Percentiles rank a stretch among this genome's conserved stretches.
Conservation (phyloP, 768 basidiomycete species). For the Hygrophorus pudorinus region DNA sequence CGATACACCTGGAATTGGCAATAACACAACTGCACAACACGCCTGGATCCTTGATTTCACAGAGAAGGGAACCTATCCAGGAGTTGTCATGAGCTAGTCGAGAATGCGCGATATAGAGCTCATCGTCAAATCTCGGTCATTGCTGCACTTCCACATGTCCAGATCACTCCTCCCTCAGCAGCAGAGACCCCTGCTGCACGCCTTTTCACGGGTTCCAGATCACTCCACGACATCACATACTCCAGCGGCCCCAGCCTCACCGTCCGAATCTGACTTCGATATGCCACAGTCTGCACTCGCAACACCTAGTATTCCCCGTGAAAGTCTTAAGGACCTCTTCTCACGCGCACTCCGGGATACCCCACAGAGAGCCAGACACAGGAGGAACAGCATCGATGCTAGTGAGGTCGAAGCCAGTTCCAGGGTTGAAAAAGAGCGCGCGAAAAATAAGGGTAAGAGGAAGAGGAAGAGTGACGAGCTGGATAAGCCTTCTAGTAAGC, state of each 20-base stretch:
- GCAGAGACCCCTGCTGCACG: conserved; percentile 48
- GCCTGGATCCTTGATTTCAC: conserved; percentile 73
- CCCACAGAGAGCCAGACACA: conserved; percentile 41
- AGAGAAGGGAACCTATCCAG: conserved; percentile 35
- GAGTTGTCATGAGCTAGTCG: conserved; percentile 64
- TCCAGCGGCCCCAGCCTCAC: conserved; percentile 21
- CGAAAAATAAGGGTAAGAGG: conserved; percentile 38
- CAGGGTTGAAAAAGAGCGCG: conserved; percentile 28
- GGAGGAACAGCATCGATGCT: conserved; percentile 49
- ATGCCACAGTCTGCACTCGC: conserved; percentile 27
- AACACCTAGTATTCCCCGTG: conserved; percentile 40
- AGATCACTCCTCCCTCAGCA: conserved; percentile 11
- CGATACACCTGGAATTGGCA: conserved; percentile 18
- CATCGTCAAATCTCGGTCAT: conserved; percentile 29
- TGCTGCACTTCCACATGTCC: conserved; percentile 10
- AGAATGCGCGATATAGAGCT: conserved; percentile 66
- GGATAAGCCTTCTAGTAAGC: conserved; percentile 43
- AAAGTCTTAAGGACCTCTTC: conserved; percentile 57
- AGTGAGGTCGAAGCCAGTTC: conserved; percentile 54
- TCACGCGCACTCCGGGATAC: conserved; percentile 55
- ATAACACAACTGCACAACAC: conserved; percentile 20
- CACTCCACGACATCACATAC: conserved; percentile 16
- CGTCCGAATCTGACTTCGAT: conserved; percentile 53
- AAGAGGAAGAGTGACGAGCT: conserved; percentile 58
- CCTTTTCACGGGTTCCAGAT: conserved; percentile 44